Percentiles rank a stretch among this genome's conserved stretches.
These are phyloP conservation scores for Physcomitrellopsis africana DNA, from an alignment of 225 moss, liverwort and hornwort genomes.

Conservation along the genomic window DNA sequence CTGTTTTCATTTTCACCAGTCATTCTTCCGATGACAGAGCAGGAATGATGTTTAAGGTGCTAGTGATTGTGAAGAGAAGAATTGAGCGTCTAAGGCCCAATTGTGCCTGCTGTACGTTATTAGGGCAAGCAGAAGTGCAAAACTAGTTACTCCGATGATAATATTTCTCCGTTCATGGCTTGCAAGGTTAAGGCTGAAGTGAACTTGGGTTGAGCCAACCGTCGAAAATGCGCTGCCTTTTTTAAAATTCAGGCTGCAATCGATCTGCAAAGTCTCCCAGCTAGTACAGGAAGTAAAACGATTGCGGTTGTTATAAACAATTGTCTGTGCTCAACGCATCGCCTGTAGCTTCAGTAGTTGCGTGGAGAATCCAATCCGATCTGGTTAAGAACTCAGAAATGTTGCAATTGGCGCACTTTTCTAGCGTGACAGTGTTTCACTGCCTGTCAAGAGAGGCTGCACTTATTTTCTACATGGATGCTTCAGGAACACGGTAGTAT, in stretches of 20 bases:
- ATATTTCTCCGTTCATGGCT: not conserved
- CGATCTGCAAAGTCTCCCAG: not conserved
- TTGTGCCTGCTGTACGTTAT: not conserved
- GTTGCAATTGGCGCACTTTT: not conserved
- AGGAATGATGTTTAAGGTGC: no score
- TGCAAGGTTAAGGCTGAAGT: not conserved
- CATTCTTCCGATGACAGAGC: not conserved
- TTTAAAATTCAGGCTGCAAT: no score
- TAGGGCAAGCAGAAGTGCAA: not conserved
- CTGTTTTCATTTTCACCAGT: constrained; percentile 1
- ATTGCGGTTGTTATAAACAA: not conserved
- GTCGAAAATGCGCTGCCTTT: no score
- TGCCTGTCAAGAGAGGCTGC: not conserved
- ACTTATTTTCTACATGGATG: constrained; percentile 9
- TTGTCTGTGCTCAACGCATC: not conserved
- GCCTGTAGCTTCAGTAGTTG: not conserved
- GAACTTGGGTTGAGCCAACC: no score
- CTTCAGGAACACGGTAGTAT: not conserved
- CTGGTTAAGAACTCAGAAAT: not conserved
- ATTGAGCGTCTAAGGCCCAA: no score
- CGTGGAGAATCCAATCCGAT: not conserved
- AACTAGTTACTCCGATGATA: not conserved
- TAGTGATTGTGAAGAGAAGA: no score
- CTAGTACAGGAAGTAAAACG: not conserved
- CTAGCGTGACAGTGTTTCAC: not conserved